Evolutionary conservation across 2,329 filamentous ascomycete genomes (phyloP), one percentile per base, ranked within the genome.

Genomic region (Didymella keratinophila): DNA sequence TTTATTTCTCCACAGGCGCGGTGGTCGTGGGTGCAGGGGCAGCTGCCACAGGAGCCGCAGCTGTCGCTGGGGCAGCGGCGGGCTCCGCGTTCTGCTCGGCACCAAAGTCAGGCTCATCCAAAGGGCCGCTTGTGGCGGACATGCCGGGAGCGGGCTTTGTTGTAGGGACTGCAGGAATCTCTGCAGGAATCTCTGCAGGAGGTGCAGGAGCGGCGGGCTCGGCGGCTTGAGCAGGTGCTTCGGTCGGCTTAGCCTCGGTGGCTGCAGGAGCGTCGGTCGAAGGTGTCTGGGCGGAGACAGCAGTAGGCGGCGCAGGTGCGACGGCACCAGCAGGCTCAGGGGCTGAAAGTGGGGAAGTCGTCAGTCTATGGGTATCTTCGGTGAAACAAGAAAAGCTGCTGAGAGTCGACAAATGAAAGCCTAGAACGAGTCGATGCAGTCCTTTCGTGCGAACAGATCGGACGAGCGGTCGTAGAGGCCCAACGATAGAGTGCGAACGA

Each of bases 121-220:
- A 57, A 10, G 76, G 76, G 16, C 76, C 76, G 32, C 73, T 76
- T 10, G 76, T 78, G 12, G 76, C 76, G 34, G 73, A 76, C 76
- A 78, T 78, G 32, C 75, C 74, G 18, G 71, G 71, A 21, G 73
- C 73, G 23, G 70, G 68, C 60, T 71, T 66, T 12, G 61, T 62
- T 8, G 65, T 53, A 4, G 74, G 72, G 39, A 73, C 53, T 2
- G 30, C 44, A 21, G 58, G 58, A 11, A 56, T 44, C 4, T 52
- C 53, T 2, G 30, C 44, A 21, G 58, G 58, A 11, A 56, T 44
- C 4, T 52, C 47, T 20, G 58, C 54, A 5, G 56, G 39, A 51
- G 60, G 46, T n/a, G 63, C 60, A 36, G 54, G 49, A 41, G 52
- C 56, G n/a, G 50, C 25, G 20, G 51, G 36, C n/a, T 58, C 42